These are phyloP conservation scores for Casuarina equisetifolia DNA, from an alignment of 306 rosid genomes.

Conservation along the genomic window DNA sequence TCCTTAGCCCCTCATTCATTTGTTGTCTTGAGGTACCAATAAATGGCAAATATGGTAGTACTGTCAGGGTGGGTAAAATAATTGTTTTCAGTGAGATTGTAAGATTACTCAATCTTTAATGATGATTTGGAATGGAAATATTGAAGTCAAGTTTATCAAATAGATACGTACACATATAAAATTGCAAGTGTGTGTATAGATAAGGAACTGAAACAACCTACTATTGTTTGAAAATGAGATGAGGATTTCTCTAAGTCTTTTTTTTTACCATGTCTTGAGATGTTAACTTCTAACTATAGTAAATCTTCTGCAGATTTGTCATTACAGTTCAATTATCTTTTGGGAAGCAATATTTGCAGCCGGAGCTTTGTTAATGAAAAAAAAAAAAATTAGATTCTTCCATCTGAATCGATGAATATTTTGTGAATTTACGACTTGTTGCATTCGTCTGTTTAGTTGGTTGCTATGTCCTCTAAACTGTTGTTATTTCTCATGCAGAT, in stretches of 20 bases:
- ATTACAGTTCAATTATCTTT: neutral
- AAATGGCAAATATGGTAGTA: neutral
- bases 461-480: neutral
- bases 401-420: too few relatives aligned
- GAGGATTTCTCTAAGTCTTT: too few relatives aligned
- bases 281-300: neutral
- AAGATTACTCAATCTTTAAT: too few relatives aligned
- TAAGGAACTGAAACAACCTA: too few relatives aligned
- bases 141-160: neutral
- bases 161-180: neutral
- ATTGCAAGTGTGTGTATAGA: too few relatives aligned
- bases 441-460: neutral
- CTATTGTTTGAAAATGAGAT: too few relatives aligned
- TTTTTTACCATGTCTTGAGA: neutral
- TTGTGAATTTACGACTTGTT: neutral
- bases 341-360: neutral
- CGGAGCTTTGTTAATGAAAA: neutral
- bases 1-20: neutral
- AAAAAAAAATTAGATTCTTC: neutral
- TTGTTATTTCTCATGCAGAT: slow-evolving; percentile 48
- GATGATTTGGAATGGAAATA: too few relatives aligned
- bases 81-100: too few relatives aligned
- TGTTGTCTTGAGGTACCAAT: neutral
- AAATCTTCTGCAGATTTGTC: neutral
- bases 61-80: neutral